Conservation (phyloP, 331 rosid species). For the Cydonia oblonga region DNA sequence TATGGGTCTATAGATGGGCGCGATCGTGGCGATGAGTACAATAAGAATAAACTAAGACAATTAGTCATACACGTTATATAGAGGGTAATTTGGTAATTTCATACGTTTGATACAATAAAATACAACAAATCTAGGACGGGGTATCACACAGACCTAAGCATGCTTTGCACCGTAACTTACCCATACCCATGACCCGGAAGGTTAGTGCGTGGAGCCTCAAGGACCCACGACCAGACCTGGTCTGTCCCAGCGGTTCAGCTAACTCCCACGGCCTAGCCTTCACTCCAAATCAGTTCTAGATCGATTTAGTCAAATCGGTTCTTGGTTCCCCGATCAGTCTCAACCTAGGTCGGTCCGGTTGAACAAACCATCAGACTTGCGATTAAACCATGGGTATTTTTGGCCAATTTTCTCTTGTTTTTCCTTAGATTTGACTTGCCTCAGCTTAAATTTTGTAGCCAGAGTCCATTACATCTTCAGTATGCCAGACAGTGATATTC, state of each 20-base stretch:
- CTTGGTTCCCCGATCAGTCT: neutral
- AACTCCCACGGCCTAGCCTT: no score
- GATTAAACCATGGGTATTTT: neutral
- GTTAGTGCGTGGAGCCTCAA: rapidly evolving
- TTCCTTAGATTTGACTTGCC: neutral
- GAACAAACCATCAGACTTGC: rapidly evolving
- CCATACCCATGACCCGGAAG: rapidly evolving
- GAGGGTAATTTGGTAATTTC: no score
- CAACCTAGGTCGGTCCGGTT: rapidly evolving
- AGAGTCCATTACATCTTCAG: neutral
- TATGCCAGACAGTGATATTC: slow-evolving; percentile 7
- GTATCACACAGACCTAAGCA: neutral
- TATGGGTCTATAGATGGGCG: no score
- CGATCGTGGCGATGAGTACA: no score
- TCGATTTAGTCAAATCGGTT: rapidly evolving
- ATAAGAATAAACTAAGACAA: no score
- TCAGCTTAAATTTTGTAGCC: neutral
- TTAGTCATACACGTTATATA: no score
- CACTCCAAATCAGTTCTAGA: no score
- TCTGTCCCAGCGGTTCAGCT: rapidly evolving
- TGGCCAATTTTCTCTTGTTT: rapidly evolving
- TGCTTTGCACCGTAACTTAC: rapidly evolving
- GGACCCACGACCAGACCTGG: neutral
- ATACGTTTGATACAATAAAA: no score
- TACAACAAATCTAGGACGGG: no score